These are phyloP conservation scores for Pseudogymnoascus sp. DNA, from an alignment of 2,329 filamentous ascomycete species.

Conservation along the genomic window DNA sequence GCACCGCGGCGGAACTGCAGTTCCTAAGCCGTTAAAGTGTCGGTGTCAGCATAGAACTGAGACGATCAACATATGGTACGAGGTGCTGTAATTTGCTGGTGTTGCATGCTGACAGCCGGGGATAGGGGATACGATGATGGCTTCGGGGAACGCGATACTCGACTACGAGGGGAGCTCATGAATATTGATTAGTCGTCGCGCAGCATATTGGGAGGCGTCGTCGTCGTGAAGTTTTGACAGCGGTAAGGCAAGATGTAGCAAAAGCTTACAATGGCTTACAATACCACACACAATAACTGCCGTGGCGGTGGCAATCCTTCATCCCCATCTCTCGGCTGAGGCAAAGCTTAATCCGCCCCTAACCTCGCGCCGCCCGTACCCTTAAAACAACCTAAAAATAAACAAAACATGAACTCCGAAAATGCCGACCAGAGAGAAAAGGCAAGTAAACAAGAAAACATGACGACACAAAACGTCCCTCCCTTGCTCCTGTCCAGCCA, in stretches of 20 bases:
- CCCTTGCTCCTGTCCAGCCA: background rate
- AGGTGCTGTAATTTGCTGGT: background rate
- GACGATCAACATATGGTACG: background rate
- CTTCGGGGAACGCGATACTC: background rate
- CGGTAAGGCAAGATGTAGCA: background rate
- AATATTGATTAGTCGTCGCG: background rate
- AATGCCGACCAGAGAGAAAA: background rate
- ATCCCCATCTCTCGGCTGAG: background rate
- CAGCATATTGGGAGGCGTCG: background rate
- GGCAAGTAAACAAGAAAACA: background rate
- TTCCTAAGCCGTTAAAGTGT: background rate
- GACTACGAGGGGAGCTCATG: background rate
- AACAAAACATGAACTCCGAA: background rate
- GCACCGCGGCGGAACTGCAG: background rate
- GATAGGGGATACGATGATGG: background rate
- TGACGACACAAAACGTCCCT: background rate
- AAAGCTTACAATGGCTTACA: background rate
- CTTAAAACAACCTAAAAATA: background rate
- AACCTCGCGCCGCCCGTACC: background rate
- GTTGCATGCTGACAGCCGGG: background rate
- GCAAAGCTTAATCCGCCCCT: slow-evolving; percentile 1
- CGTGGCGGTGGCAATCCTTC: background rate
- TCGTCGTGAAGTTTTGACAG: background rate
- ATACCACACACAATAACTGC: background rate
- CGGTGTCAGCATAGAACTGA: background rate